These are phyloP conservation scores for Punica granatum DNA, from an alignment of 345 rosid genomes.

Conservation along the genomic window DNA sequence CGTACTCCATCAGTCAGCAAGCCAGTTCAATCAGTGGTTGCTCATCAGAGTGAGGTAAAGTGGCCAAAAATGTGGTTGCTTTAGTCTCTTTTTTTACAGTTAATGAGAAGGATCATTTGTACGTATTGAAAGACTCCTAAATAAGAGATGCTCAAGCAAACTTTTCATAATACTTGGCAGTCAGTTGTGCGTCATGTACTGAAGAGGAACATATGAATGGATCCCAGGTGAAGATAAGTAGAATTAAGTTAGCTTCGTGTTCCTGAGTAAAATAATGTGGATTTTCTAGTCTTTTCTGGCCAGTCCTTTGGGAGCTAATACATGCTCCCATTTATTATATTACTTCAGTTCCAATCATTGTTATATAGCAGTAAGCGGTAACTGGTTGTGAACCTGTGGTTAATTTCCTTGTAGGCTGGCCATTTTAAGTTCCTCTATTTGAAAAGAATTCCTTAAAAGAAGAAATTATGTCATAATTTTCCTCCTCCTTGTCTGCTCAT, in stretches of 20 bases:
- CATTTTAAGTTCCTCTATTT: neutral
- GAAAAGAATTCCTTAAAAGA: neutral
- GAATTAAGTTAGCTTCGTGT: neutral
- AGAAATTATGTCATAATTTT: neutral
- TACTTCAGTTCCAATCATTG: neutral
- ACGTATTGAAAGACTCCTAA: neutral
- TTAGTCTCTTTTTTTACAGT: neutral
- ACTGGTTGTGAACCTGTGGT: neutral
- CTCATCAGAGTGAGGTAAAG: constrained; percentile 92
- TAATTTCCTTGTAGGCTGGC: neutral
- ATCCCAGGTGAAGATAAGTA: neutral
- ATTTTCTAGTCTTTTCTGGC: neutral
- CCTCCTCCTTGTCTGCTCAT: neutral
- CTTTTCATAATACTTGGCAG: neutral
- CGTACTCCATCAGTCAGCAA: constrained; percentile 61
- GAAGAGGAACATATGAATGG: neutral
- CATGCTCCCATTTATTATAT: neutral
- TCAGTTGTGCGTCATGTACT: neutral
- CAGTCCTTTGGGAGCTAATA: neutral
- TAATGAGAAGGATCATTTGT: neutral
- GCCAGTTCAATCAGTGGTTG: constrained; percentile 85
- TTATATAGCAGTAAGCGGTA: neutral
- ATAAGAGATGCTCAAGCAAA: neutral
- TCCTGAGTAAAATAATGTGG: neutral
- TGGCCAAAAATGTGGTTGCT: neutral